Evolutionary conservation across 2,329 filamentous ascomycete genomes (phyloP).

Genomic region (Teratosphaeria nubilosa): DNA sequence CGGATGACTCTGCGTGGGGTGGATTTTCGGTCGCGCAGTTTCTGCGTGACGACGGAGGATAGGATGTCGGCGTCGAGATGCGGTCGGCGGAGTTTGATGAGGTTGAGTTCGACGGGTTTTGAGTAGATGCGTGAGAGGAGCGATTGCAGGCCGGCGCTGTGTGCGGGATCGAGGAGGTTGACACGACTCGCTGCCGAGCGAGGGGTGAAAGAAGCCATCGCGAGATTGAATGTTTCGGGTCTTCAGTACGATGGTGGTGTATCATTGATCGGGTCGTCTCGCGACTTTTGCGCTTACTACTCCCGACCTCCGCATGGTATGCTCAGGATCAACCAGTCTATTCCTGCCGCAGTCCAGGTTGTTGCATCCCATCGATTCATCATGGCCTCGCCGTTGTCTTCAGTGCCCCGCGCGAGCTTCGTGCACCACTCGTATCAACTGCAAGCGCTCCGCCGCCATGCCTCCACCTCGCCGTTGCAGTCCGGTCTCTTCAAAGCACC

Average conservation of each 20-base stretch:
- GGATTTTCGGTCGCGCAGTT: conserved; percentile 17
- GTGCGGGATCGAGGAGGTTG: conserved; percentile 8
- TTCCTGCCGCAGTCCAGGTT: not conserved
- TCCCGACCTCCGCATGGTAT: not conserved
- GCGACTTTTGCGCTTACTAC: conserved; percentile 1
- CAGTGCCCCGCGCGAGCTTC: conserved; percentile 5
- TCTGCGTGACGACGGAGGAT: conserved; percentile 18
- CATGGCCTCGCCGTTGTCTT: conserved; percentile 4
- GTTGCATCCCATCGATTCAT: not conserved
- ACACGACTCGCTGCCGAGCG: not conserved
- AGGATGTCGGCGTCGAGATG: conserved; percentile 24
- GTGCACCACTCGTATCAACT: conserved; percentile 3
- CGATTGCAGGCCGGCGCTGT: conserved; percentile 11
- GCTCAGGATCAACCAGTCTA: not conserved
- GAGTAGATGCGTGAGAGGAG: conserved; percentile 16
- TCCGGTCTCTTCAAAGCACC: conserved; percentile 4
- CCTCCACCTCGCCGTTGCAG: conserved; percentile 1
- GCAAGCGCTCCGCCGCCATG: conserved; percentile 2
- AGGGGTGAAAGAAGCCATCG: not conserved
- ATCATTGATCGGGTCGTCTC: not conserved
- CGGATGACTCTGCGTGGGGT: conserved; percentile 22
- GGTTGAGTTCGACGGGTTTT: conserved; percentile 22
- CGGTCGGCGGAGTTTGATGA: conserved; percentile 18
- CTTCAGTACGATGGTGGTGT: not conserved
- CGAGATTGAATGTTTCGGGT: not conserved